phyloP scores from a whole-genome alignment of 2,329 filamentous ascomycete species.

The Fusarium chuoi region DNA sequence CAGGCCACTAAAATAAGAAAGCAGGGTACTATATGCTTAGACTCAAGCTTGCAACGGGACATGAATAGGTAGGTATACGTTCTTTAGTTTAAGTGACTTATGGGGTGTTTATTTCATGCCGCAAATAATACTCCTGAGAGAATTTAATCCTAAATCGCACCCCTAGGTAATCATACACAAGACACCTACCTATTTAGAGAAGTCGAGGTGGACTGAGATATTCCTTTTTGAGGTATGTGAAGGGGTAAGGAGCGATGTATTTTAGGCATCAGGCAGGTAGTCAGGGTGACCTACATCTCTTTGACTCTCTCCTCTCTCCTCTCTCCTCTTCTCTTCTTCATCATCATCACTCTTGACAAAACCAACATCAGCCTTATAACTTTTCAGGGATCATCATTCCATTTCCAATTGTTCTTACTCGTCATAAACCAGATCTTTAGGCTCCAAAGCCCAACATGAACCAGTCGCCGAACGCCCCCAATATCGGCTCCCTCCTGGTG shows the following conservation, averaged over 20 bases:
- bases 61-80: too few species aligned
- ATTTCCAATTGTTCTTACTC: not conserved
- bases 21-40: too few species aligned
- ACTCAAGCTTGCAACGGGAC: too few species aligned
- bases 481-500: not conserved
- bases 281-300: not conserved
- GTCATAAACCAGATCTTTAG: not conserved
- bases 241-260: not conserved
- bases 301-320: not conserved
- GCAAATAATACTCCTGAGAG: too few species aligned
- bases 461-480: not conserved
- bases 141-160: too few species aligned
- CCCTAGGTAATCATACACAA: too few species aligned
- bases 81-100: too few species aligned
- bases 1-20: too few species aligned
- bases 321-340: not conserved
- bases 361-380: not conserved
- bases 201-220: not conserved
- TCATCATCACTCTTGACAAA: not conserved
- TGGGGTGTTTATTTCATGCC: too few species aligned
- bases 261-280: not conserved
- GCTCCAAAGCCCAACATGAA: not conserved
- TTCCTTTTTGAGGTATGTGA: not conserved
- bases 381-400: not conserved
- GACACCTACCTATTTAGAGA: not conserved